Evolutionary conservation across 768 basidiomycete genomes (phyloP).

Genomic region (Candolleomyces aberdarensis): DNA sequence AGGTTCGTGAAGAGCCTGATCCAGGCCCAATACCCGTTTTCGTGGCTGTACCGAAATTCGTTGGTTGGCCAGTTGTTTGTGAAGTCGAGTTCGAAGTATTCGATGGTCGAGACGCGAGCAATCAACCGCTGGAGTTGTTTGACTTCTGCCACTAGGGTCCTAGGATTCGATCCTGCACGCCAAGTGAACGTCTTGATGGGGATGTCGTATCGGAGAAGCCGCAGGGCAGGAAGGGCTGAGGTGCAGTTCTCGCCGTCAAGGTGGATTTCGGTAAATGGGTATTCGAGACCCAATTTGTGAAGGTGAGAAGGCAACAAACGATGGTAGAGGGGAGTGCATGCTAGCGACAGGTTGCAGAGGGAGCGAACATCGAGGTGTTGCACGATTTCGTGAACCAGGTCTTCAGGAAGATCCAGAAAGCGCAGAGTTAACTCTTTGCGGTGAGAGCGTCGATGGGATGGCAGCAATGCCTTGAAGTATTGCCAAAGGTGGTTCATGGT

Average conservation of each 20-base stretch:
- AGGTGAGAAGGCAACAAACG: conserved; percentile 3
- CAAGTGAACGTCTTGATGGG: conserved; percentile 5
- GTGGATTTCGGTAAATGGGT: conserved; percentile 6
- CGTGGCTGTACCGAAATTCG: conserved; percentile 6
- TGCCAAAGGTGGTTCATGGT: conserved; percentile 6
- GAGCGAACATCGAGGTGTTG: conserved; percentile 4
- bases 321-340: conserved; percentile 7
- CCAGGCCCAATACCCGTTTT: conserved; percentile 10
- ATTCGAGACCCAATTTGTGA: background rate
- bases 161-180: conserved; percentile 5
- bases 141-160: conserved; percentile 4
- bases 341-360: conserved; percentile 7
- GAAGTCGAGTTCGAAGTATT: conserved; percentile 10
- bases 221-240: conserved; percentile 3
- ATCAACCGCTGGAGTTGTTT: conserved; percentile 7
- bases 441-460: background rate
- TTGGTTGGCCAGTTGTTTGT: conserved; percentile 6
- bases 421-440: background rate
- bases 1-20: conserved; percentile 7
- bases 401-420: conserved; percentile 7
- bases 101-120: conserved; percentile 2
- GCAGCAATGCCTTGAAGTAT: background rate
- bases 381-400: conserved; percentile 7
- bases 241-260: conserved; percentile 2
- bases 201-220: conserved; percentile 4